Evolutionary conservation across 148 eudicot species (phyloP).

Genomic region (Heliosperma pusillum): DNA sequence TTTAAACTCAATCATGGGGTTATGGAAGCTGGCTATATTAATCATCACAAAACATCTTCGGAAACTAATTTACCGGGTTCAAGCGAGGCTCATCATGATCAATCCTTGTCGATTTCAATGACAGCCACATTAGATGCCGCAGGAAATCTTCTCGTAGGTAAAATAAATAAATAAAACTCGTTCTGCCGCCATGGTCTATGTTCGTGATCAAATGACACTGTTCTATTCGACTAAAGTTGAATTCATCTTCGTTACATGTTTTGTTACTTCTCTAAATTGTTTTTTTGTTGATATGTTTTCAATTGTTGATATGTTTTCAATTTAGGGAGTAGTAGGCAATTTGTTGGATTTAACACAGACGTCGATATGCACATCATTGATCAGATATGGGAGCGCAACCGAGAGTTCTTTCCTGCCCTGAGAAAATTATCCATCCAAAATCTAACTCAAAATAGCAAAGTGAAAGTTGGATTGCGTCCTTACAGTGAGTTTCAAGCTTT

Average conservation of each 20-base stretch:
- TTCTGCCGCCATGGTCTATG: no score
- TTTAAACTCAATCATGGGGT: constrained; percentile 72
- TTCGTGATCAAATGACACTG: not conserved
- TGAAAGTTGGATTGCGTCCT: constrained; percentile 79
- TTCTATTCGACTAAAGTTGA: not conserved
- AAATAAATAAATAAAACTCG: constrained; percentile 14
- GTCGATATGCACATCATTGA: constrained; percentile 48
- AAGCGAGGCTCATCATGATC: constrained; percentile 32
- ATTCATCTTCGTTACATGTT: not conserved
- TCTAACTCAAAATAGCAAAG: constrained; percentile 40
- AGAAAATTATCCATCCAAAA: constrained; percentile 41
- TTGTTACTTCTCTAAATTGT: not conserved
- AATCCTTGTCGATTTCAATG: constrained; percentile 66
- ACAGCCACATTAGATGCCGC: constrained; percentile 71
- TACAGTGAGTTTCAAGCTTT: constrained; percentile 56
- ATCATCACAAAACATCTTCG: constrained; percentile 35
- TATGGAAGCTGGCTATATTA: constrained; percentile 72
- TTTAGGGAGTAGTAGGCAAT: constrained; percentile 79
- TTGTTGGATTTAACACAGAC: constrained; percentile 65
- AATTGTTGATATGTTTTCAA: constrained; percentile 14
- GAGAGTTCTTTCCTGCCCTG: constrained; percentile 63
- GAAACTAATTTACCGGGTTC: constrained; percentile 17
- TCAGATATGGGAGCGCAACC: constrained; percentile 65
- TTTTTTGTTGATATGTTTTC: not conserved
- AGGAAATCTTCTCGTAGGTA: constrained; percentile 88